A percentile compares a stretch with the other conserved stretches of the same genome.
These are phyloP conservation scores for Penicillium malachiteum DNA, from an alignment of 495 filamentous ascomycete genomes.

Conservation along the genomic window DNA sequence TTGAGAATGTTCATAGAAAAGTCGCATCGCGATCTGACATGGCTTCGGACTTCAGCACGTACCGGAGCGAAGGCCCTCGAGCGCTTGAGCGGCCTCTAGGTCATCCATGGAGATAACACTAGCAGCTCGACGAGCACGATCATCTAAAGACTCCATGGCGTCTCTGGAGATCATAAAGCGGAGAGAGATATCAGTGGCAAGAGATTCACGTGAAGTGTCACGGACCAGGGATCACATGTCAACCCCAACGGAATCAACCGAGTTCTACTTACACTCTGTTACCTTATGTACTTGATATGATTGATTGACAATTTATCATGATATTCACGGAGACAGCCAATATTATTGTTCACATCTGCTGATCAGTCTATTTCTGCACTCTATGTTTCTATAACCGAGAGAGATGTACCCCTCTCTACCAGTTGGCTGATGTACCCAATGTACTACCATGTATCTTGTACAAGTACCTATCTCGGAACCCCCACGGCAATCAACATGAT, in stretches of 20 bases:
- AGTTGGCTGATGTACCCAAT: no score
- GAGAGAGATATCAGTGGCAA: conserved; percentile 1
- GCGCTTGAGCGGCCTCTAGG: conserved; percentile 82
- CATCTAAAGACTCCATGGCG: conserved; percentile 16
- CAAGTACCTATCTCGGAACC: background rate
- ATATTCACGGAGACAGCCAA: no score
- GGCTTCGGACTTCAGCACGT: conserved; percentile 20
- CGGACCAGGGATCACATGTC: conserved; percentile 1
- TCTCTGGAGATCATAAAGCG: background rate
- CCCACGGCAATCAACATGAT: background rate
- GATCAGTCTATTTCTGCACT: no score
- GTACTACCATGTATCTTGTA: no score
- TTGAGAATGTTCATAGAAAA: no score
- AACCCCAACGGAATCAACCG: background rate
- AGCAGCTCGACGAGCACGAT: conserved; percentile 45
- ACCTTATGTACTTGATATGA: background rate
- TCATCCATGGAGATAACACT: conserved; percentile 74
- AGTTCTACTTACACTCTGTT: background rate
- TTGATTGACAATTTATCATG: background rate
- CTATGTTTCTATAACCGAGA: no score
- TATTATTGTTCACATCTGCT: no score
- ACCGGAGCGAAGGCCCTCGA: conserved; percentile 84
- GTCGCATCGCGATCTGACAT: no score
- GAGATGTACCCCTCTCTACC: no score
- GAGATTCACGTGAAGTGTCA: conserved; percentile 1